Conservation (phyloP, 2,329 filamentous ascomycete genomes). For the Thelonectria olida region DNA sequence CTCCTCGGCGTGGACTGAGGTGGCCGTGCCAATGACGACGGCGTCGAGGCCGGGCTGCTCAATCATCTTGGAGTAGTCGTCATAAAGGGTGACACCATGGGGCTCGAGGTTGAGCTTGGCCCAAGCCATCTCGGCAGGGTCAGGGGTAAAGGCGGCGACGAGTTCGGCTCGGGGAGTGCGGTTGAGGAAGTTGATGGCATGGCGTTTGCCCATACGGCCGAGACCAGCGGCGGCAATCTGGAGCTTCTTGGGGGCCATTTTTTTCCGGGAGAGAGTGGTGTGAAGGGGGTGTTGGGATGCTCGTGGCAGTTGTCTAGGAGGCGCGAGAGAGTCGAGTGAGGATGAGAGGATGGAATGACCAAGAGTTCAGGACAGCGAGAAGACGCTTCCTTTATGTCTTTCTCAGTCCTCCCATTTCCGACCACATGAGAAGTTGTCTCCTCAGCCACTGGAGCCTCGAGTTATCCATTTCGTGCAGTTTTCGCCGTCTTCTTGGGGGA, state of each 20-base stretch:
- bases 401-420: background rate
- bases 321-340: background rate
- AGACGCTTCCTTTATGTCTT: conserved; percentile 18
- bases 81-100: conserved; percentile 55
- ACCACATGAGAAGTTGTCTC: background rate
- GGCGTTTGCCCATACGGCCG: conserved; percentile 62
- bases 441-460: conserved; percentile 1
- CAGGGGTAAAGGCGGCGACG: conserved; percentile 59
- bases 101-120: conserved; percentile 53
- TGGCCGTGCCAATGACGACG: conserved; percentile 52
- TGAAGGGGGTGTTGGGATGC: background rate
- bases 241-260: conserved; percentile 42
- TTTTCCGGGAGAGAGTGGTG: background rate
- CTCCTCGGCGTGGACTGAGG: conserved; percentile 66
- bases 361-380: background rate
- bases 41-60: conserved; percentile 48
- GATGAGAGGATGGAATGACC: background rate
- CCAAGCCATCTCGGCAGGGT: conserved; percentile 54
- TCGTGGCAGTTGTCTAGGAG: background rate
- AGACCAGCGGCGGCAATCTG: conserved; percentile 59
- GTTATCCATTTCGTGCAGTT: conserved; percentile 5
- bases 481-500: background rate
- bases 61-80: conserved; percentile 58
- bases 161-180: conserved; percentile 57
- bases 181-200: conserved; percentile 58